Evolutionary conservation across 176 grass and related monocot genomes (phyloP).

Genomic region (Poa annua): DNA sequence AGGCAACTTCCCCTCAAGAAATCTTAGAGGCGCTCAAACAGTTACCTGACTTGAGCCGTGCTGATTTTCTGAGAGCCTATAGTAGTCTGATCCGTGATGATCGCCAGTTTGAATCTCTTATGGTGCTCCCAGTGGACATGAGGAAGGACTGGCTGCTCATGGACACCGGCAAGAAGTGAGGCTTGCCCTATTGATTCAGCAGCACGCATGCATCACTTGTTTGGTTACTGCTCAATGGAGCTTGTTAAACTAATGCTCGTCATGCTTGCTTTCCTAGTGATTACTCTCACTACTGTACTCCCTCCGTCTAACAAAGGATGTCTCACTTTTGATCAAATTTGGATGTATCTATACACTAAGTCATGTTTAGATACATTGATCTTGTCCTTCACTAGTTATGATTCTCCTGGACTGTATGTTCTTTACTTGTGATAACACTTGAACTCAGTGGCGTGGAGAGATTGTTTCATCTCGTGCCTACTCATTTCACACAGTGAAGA

Average conservation of each 20-base stretch:
- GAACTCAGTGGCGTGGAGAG: neutral
- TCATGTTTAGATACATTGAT: too few relatives aligned
- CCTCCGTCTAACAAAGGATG: too few relatives aligned
- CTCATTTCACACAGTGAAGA: too few relatives aligned
- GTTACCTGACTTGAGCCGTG: neutral
- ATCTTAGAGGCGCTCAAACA: constrained; percentile 23
- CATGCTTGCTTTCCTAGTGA: neutral
- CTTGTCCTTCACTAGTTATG: neutral
- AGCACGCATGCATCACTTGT: neutral
- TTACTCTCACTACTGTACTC: neutral
- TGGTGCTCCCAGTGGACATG: constrained; percentile 17
- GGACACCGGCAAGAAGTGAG: constrained; percentile 9
- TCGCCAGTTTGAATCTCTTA: neutral
- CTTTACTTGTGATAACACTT: neutral
- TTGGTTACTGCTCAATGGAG: neutral
- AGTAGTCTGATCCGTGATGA: neutral
- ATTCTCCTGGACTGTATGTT: neutral
- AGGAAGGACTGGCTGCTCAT: constrained; percentile 43
- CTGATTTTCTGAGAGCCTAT: neutral
- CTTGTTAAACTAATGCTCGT: neutral
- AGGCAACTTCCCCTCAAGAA: constrained; percentile 2
- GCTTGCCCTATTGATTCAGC: neutral
- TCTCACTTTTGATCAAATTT: too few relatives aligned
- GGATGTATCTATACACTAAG: too few relatives aligned
- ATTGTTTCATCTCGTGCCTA: too few relatives aligned